Base-by-base conservation (phyloP, 2,329 filamentous ascomycete genomes). In the Cladosporium halotolerans region DNA sequence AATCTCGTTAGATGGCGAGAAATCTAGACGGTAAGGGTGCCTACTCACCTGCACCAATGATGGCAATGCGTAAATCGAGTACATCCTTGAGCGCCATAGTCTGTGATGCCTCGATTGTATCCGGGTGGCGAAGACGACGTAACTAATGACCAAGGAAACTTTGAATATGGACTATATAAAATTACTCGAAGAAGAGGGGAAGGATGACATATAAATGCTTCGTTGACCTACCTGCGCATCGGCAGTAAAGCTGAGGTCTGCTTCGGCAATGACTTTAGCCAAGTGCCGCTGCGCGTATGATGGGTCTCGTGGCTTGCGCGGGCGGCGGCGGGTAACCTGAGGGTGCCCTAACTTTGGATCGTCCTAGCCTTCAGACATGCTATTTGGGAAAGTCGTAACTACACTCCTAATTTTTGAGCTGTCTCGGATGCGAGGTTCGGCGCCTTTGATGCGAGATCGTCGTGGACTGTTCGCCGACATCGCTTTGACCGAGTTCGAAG, bases 1-100 rank as follows among this genome's bases (percentile, higher is more conserved):
- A 23, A 14, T 47, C 6, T 9, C 16, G 40, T 51, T 16, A 51
- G 40, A 3, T n/a, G 5, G 32, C 2, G n/a, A 18, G 3, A 32
- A 10, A 23, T 7, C 2, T 11, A 4, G 9, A 14, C 14, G 6
- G 3, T 19, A 9, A 41, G 9, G 9, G 14, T 14, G 3, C n/a
- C 10, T n/a, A 53, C 56, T 53, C 33, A 66, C 65, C 68, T 43
- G 66, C 65, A 47, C 68, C 68, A 44, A 67, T 58, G 45, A 70
- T 66, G 58, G 57, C 60, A 18, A 70, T 66, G 43, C 67, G 62
- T 45, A 69, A 54, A 51, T 66, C 63, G 36, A 67, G 59, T 14
- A 68, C 62, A 49, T 66, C 61, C 36, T 62, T 60, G 9, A 59
- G 46, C 36, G 65, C 65, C 65, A 67, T 68, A 39, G 42, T 60